Base-by-base conservation (phyloP, 148 eudicot species). In the Arbutus unedo region DNA sequence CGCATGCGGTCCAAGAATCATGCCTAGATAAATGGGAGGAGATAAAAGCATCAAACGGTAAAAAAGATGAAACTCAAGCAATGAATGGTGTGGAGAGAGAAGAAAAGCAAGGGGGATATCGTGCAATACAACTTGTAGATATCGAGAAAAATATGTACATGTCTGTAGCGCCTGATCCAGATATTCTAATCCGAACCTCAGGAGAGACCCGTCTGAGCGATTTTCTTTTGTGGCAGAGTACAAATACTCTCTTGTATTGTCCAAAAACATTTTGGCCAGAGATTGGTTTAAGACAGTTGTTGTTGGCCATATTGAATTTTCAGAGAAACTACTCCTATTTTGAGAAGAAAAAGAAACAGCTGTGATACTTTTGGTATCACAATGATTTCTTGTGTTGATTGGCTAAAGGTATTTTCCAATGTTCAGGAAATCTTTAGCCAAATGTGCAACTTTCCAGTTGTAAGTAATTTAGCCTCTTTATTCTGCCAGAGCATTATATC, bases 221-320 rank as follows among this genome's bases (percentile, higher is more conserved):
- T 44, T 88, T 88, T 76, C 79, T 86, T 13, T 59, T 84, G 0
- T 86, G 88, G 90, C 90, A 88, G 44, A 84, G 85, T 3, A 78
- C 23, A 4, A 74, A 74, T 41, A 79, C 87, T 59, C 59, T 84
- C 3, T 76, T 88, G 55, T 78, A 45, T 67, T 80, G 70, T 82
- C 88, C 85, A 4, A 79, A 79, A 49, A 86, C 81, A 0, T 55
- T 88, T 80, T 88, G 90, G 90, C 88, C 87, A 21, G 90, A 88
- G 80, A 72, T 88, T 14, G 76, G 90, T 15, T 74, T 88, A 81
- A 18, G 90, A 81, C 85, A 86, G 81, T 77, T 88, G 83, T 85
- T 88, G 55, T 80, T 81, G 83, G 85, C 87, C 13, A 54, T 89
- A 55, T 64, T 89, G 53, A 83, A 79, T 50, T 89, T 78, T 56